Evolutionary conservation across 352 stramenopile genomes (phyloP), one percentile per base, ranked within the genome.

Genomic region (Pythium phragmiticola): DNA sequence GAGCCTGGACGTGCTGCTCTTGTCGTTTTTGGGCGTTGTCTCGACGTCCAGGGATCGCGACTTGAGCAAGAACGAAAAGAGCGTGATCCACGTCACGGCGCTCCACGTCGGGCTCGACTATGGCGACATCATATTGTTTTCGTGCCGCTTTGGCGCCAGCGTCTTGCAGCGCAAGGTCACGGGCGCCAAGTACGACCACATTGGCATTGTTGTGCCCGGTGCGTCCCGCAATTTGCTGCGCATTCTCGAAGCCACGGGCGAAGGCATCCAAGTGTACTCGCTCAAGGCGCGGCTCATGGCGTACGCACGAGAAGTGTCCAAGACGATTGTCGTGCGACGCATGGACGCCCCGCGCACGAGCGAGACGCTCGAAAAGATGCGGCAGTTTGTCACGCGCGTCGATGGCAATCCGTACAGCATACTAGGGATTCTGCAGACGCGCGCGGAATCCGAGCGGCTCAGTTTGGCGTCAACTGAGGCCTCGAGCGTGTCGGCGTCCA

Each of bases 391-490:
- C 12, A 56, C 74, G 47, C 62, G 69, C n/a, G 84, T 93, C 2
- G 75, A 95, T 2, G 86, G 86, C 12, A 95, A 93, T 55, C 72
- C 84, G 16, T 95, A 95, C 68, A 95, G 86, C 63, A 89, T 95
- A 23, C 73, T 93, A 4, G 84, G 86, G 0, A 84, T 95, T 8
- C 50, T 95, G 9, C 73, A 77, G 23, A 84, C 68, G 0, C 72
- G 71, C 47, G 75, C 74, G 3, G 82, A 89, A 57, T 89, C 82
- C 6, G 74, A 82, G 16, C 76, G 75, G 36, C 37, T 48, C n/a
- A 41, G 37, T 17, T 19, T 60, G 11, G 49, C 45, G 7, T 26
- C 53, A 2, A 63, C 42, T 4, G 36, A 60, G 26, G 19, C 49
- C 28, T 55, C 48, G 8, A 55, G 48, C n/a, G 23, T 55, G 12